A percentile compares a stretch with the other conserved stretches of the same genome.
These are phyloP conservation scores for Keithomyces neogunnii DNA, from an alignment of 2,329 filamentous ascomycete genomes.

Conservation along the genomic window DNA sequence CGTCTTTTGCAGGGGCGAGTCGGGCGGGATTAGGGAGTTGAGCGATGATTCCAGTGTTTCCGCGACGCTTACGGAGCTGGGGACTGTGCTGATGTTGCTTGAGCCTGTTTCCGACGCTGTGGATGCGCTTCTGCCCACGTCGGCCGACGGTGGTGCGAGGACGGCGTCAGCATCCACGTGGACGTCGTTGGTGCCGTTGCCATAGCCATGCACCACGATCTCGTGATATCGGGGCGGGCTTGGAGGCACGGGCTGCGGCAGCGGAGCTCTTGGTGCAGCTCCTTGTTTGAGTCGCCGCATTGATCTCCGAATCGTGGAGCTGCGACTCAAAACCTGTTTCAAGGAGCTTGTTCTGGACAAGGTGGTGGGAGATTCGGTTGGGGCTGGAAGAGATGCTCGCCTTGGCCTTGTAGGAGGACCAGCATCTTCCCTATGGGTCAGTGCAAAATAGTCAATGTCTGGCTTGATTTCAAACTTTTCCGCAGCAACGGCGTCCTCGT, in stretches of 20 bases:
- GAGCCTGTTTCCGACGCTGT: slow-evolving; percentile 17
- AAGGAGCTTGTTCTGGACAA: slow-evolving; percentile 22
- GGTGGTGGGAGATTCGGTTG: slow-evolving; percentile 8
- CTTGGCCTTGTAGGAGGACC: slow-evolving; percentile 3
- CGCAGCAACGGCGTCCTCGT: slow-evolving; percentile 6
- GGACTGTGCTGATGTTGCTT: slow-evolving; percentile 15
- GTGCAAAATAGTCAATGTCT: slow-evolving; percentile 46
- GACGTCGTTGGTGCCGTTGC: slow-evolving; percentile 40
- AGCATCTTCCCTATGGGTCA: slow-evolving; percentile 25
- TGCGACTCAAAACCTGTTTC: slow-evolving; percentile 20
- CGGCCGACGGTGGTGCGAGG: slow-evolving; percentile 4
- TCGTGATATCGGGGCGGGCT: slow-evolving; percentile 32
- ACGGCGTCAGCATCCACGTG: slow-evolving; percentile 12
- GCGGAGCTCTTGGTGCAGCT: slow-evolving; percentile 11
- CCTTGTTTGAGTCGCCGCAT: slow-evolving; percentile 21
- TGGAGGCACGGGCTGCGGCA: slow-evolving; percentile 9
- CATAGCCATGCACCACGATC: slow-evolving; percentile 45
- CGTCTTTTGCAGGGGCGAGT: slow-evolving; percentile 12
- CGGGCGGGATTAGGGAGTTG: slow-evolving; percentile 14
- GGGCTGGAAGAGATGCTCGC: slow-evolving; percentile 2
- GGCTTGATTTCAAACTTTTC: slow-evolving; percentile 38
- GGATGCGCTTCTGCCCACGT: slow-evolving; percentile 17
- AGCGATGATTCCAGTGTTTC: slow-evolving; percentile 19
- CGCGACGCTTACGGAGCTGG: slow-evolving; percentile 17
- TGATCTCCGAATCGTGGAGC: slow-evolving; percentile 25